Base-by-base conservation (phyloP, 2,329 filamentous ascomycete species). In the Claviceps digitariae region DNA sequence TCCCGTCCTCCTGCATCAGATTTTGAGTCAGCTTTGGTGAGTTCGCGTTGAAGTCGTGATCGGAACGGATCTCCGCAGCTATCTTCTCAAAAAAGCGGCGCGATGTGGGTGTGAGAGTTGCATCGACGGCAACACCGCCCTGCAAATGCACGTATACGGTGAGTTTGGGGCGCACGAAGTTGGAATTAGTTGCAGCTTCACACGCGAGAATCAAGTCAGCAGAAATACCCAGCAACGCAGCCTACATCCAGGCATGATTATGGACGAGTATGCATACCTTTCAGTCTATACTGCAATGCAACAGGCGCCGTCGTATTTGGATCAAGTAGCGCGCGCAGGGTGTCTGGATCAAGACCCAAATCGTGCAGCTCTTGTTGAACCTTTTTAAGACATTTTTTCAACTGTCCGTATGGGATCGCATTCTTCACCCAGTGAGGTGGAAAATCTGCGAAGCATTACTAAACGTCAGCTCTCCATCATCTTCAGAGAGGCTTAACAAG, bases 331-430 rank as follows among this genome's bases (percentile, higher is more conserved):
- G 79, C 77, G 48, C 81, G 76, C 53, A 94, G 71, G 1, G 84
- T 89, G 10, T 83, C 76, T 4, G 79, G 78, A 58, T 87, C 84
- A 31, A 94, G 78, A 8, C 88, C 88, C 15, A 91, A 71, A 36
- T 77, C 75, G 43, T 75, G 71, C 51, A 95, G 75, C 71, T 95
- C 87, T 51, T 73, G 71, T 58, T 84, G 80, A 50, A 94, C 83
- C 64, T 83, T 84, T 64, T 90, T 91, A 64, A 95, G 84, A 68
- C 86, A 87, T 72, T 94, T 95, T 69, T 95, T 95, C 54, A 95
- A 78, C 67, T 89, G 81, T 46, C 84, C 79, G 66, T 95, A 95
- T 2, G 86, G 87, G 57, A 95, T 87, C 49, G 89, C 88, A 29
- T 82, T 83, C 46, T 84, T 76, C 49, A 90, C 71, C 80, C 79